Percentiles rank a stretch among this genome's conserved stretches.
phyloP scores from a whole-genome alignment of 805 yeast genomes.

The Brettanomyces custersianus region DNA sequence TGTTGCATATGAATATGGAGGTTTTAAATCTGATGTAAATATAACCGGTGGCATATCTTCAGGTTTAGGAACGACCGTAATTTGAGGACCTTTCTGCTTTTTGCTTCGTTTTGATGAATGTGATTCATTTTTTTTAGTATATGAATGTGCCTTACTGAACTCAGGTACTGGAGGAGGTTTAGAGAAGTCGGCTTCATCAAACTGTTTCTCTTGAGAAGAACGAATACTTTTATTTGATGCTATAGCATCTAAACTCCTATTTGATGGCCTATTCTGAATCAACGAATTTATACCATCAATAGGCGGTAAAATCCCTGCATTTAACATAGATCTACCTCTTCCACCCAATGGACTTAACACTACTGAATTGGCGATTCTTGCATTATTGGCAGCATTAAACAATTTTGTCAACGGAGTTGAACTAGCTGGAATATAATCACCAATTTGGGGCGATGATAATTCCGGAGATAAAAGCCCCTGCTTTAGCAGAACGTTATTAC shows the following conservation, averaged over 20 bases:
- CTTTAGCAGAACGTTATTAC: neutral
- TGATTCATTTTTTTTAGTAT: neutral
- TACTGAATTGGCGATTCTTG: neutral
- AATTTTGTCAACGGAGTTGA: neutral
- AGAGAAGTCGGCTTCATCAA: neutral
- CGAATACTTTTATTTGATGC: neutral
- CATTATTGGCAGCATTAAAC: neutral
- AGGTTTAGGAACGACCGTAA: conserved; percentile 27
- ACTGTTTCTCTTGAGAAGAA: neutral
- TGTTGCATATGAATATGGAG: conserved; percentile 91
- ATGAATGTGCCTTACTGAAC: neutral
- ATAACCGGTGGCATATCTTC: conserved; percentile 31
- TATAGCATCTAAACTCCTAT: neutral
- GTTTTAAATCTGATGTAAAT: conserved; percentile 55
- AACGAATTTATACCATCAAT: no score
- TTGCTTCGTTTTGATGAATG: conserved; percentile 10
- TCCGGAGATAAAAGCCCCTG: conserved; percentile 28
- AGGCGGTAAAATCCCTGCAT: no score
- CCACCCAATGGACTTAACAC: neutral
- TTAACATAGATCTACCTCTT: no score
- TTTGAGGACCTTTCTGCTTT: conserved; percentile 20
- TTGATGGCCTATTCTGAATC: neutral
- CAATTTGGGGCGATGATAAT: conserved; percentile 40
- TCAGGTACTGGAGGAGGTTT: conserved; percentile 3
- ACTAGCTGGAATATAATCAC: neutral